These are phyloP conservation scores for Aspergillus brunneoviolaceus DNA, from an alignment of 2,329 filamentous ascomycete species.

Conservation along the genomic window DNA sequence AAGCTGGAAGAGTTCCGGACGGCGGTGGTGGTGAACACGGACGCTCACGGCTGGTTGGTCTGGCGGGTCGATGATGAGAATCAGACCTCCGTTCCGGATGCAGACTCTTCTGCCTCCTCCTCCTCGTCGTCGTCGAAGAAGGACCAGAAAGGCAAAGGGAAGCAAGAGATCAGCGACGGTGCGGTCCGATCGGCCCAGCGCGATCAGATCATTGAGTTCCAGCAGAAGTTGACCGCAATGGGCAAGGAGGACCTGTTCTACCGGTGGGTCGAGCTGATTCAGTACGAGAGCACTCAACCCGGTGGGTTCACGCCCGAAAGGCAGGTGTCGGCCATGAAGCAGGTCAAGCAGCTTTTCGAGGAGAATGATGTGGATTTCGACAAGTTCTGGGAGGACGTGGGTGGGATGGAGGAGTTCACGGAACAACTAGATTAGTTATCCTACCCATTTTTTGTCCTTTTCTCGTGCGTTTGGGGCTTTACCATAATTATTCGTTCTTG, in stretches of 20 bases:
- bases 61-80: conserved; percentile 60
- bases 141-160: not conserved
- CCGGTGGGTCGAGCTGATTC: conserved; percentile 87
- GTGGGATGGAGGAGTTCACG: conserved; percentile 59
- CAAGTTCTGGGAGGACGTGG: conserved; percentile 70
- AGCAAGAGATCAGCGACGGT: conserved; percentile 36
- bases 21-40: conserved; percentile 67
- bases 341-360: conserved; percentile 74
- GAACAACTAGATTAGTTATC: conserved; percentile 42
- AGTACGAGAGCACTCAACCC: conserved; percentile 77
- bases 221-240: conserved; percentile 69
- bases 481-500: too few species aligned
- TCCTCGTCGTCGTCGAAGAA: not conserved
- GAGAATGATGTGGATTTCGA: conserved; percentile 79
- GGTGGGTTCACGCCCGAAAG: conserved; percentile 74
- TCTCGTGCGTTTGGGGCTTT: conserved; percentile 1
- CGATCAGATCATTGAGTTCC: conserved; percentile 76
- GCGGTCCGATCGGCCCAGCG: conserved; percentile 38
- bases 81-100: not conserved
- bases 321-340: conserved; percentile 69
- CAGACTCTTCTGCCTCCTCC: not conserved
- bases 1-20: conserved; percentile 67
- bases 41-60: conserved; percentile 69
- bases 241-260: conserved; percentile 90
- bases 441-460: not conserved